Evolutionary conservation across 345 rosid genomes (phyloP).

Genomic region (Murraya koenigii): DNA sequence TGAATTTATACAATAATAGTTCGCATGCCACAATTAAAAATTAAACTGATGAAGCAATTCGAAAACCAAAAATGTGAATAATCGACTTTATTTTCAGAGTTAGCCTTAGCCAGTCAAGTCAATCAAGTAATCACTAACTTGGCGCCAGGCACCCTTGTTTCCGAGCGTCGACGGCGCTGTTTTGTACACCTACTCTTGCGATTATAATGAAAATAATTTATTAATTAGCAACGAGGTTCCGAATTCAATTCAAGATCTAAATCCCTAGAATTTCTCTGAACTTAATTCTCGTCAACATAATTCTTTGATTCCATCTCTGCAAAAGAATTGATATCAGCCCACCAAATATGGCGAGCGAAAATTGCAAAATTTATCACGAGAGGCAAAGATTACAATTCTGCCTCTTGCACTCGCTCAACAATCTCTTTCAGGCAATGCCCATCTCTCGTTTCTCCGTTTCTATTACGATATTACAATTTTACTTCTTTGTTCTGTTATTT

Average conservation of each 20-base stretch:
- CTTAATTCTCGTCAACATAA: background rate
- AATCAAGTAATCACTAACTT: no score
- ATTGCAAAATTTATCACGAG: slow-evolving; percentile 66
- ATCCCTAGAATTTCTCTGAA: background rate
- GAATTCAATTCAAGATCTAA: background rate
- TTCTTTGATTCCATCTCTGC: background rate
- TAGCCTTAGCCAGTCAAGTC: background rate
- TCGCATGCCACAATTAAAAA: no score
- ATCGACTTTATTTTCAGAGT: background rate
- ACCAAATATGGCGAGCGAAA: slow-evolving; percentile 34
- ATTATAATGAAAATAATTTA: background rate
- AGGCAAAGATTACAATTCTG: slow-evolving; percentile 79
- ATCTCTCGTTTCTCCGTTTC: background rate
- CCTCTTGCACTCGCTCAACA: slow-evolving; percentile 86
- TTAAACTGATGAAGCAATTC: background rate
- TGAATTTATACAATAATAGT: no score
- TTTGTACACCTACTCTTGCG: background rate
- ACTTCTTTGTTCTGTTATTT: background rate
- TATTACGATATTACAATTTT: no score
- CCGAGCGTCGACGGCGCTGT: background rate
- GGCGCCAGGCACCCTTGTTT: background rate
- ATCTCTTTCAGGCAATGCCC: slow-evolving; percentile 76
- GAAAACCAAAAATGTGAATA: background rate
- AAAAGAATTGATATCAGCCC: background rate
- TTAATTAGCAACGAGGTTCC: no score